A percentile compares a stretch with the other conserved stretches of the same genome.
phyloP scores from a whole-genome alignment of 768 basidiomycete genomes.

The Lentinus tigrinus region DNA sequence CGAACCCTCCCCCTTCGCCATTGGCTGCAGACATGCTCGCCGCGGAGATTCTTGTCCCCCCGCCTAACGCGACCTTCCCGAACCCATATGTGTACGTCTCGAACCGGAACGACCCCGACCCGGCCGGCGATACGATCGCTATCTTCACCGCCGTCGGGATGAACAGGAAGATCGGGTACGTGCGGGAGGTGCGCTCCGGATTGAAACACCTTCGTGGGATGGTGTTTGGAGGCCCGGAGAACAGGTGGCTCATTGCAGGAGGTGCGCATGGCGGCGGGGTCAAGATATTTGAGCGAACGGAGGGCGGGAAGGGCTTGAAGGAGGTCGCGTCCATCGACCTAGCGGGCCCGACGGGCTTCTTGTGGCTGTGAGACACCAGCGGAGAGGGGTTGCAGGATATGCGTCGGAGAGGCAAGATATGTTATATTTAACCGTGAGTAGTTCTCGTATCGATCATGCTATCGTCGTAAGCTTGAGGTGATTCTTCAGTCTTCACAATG shows the following conservation, averaged over 20 bases:
- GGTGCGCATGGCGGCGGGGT: slow-evolving; percentile 65
- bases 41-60: slow-evolving; percentile 66
- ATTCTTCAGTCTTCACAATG: background rate
- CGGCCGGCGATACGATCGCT: slow-evolving; percentile 70
- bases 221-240: slow-evolving; percentile 60
- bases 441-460: background rate
- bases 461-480: background rate
- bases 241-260: slow-evolving; percentile 62
- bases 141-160: slow-evolving; percentile 57
- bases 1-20: slow-evolving; percentile 37
- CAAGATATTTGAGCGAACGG: slow-evolving; percentile 66
- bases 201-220: slow-evolving; percentile 71
- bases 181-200: slow-evolving; percentile 66
- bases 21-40: slow-evolving; percentile 48
- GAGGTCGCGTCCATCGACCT: slow-evolving; percentile 44
- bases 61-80: slow-evolving; percentile 49
- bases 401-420: no score
- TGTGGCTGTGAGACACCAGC: slow-evolving; percentile 39
- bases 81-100: slow-evolving; percentile 67
- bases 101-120: slow-evolving; percentile 71
- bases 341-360: slow-evolving; percentile 37
- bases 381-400: no score
- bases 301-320: slow-evolving; percentile 55
- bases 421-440: background rate
- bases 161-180: slow-evolving; percentile 42